Percentiles rank a stretch among this genome's conserved stretches.
phyloP scores from a whole-genome alignment of 2,329 filamentous ascomycete species.

The Aphanocladium album region DNA sequence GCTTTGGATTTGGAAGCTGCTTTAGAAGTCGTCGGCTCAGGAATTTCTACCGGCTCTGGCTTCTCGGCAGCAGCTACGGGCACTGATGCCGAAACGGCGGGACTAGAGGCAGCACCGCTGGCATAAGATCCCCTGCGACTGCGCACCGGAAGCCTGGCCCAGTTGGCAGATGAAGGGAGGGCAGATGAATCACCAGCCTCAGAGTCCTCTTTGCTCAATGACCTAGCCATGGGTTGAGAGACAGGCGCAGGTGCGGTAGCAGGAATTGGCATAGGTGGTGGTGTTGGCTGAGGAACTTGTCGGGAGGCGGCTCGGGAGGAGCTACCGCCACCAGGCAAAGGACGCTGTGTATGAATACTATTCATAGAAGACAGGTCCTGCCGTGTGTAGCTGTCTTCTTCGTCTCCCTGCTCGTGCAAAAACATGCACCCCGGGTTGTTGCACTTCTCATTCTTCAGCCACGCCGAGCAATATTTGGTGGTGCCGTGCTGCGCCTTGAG shows the following conservation, averaged over 20 bases:
- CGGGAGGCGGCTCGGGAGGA: slow-evolving; percentile 51
- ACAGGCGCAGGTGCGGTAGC: slow-evolving; percentile 22
- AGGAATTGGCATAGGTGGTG: slow-evolving; percentile 29
- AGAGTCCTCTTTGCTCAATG: slow-evolving; percentile 72
- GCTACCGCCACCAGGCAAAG: slow-evolving; percentile 48
- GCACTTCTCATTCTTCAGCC: slow-evolving; percentile 88
- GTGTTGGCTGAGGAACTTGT: slow-evolving; percentile 39
- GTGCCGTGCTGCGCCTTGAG: slow-evolving; percentile 78
- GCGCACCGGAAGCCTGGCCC: slow-evolving; percentile 69
- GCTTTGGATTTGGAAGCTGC: slow-evolving; percentile 13
- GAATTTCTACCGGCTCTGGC: slow-evolving; percentile 31
- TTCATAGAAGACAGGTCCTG: slow-evolving; percentile 95
- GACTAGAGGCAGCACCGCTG: slow-evolving; percentile 76
- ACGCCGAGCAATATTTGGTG: slow-evolving; percentile 98
- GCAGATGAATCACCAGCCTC: slow-evolving; percentile 75
- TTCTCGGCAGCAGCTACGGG: slow-evolving; percentile 52
- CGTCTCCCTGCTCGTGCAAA: slow-evolving; percentile 94
- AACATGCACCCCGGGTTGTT: slow-evolving; percentile 98
- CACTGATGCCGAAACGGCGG: slow-evolving; percentile 60
- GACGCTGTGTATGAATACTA: slow-evolving; percentile 74
- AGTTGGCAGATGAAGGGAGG: slow-evolving; percentile 89
- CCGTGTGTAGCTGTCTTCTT: slow-evolving; percentile 91
- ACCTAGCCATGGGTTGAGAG: slow-evolving; percentile 65
- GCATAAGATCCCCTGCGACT: slow-evolving; percentile 73
- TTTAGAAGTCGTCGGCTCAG: slow-evolving; percentile 1